phyloP scores from a whole-genome alignment of 1,139 yeast genomes.

The Hyphopichia burtonii region DNA sequence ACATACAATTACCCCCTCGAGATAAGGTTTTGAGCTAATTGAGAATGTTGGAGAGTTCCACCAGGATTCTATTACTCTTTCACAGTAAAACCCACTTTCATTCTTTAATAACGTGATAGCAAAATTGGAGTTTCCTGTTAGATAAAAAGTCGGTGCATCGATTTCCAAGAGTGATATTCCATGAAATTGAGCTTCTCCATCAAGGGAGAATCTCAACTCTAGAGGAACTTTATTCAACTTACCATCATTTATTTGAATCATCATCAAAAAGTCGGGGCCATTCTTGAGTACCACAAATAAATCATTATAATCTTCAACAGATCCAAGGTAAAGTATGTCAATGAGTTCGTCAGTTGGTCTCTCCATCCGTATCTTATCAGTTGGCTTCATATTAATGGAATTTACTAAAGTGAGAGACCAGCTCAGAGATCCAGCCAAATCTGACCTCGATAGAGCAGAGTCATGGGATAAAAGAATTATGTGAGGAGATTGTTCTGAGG shows the following conservation, averaged over 20 bases:
- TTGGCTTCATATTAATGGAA: neutral
- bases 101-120: neutral
- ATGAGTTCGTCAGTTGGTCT: neutral
- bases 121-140: neutral
- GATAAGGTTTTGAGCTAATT: neutral
- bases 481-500: neutral
- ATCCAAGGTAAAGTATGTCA: neutral
- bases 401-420: neutral
- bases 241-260: neutral
- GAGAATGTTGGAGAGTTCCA: slow-evolving; percentile 2
- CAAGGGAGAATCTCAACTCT: neutral
- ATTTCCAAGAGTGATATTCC: neutral
- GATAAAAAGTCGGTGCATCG: neutral
- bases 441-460: neutral
- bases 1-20: neutral
- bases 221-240: neutral
- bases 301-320: neutral
- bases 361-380: neutral
- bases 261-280: neutral
- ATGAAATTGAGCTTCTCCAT: neutral
- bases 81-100: neutral
- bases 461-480: neutral
- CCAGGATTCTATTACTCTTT: neutral
- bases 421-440: neutral
- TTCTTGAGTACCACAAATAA: neutral